These are phyloP conservation scores for Arthrocladium fulminans DNA, from an alignment of 2,329 filamentous ascomycete genomes.

Conservation along the genomic window DNA sequence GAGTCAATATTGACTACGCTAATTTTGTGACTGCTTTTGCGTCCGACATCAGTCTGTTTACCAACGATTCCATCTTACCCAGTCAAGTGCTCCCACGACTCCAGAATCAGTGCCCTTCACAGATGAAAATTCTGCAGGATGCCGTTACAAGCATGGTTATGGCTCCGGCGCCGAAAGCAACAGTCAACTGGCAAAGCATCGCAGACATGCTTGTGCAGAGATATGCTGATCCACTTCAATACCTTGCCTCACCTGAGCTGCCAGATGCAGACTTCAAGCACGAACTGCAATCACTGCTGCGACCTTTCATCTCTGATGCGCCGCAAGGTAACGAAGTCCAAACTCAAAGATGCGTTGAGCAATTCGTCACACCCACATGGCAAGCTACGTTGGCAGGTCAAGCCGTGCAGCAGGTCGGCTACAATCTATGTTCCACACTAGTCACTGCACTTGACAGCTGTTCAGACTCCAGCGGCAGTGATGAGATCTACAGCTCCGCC, in stretches of 20 bases:
- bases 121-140: slow-evolving; percentile 31
- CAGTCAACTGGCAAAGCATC: slow-evolving; percentile 57
- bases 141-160: slow-evolving; percentile 40
- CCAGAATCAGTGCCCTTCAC: slow-evolving; percentile 25
- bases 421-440: slow-evolving; percentile 28
- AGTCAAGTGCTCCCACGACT: slow-evolving; percentile 25
- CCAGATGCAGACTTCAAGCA: slow-evolving; percentile 19
- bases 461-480: background rate
- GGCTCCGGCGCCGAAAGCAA: background rate
- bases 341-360: slow-evolving; percentile 27
- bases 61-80: slow-evolving; percentile 29
- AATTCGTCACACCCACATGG: slow-evolving; percentile 27
- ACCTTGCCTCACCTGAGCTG: slow-evolving; percentile 23
- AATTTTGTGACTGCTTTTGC: slow-evolving; percentile 41
- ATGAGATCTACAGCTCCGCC: background rate
- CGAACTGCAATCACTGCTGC: slow-evolving; percentile 26
- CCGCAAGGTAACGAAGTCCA: slow-evolving; percentile 25
- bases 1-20: slow-evolving; percentile 41
- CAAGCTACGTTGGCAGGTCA: slow-evolving; percentile 21
- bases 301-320: slow-evolving; percentile 30
- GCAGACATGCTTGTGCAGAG: slow-evolving; percentile 57
- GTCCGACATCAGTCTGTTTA: slow-evolving; percentile 36
- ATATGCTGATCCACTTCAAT: slow-evolving; percentile 49
- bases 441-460: slow-evolving; percentile 21
- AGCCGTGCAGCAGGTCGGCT: slow-evolving; percentile 27